Evolutionary conservation across 208 protist species (phyloP).

Genomic region (Crithidia sp.): DNA sequence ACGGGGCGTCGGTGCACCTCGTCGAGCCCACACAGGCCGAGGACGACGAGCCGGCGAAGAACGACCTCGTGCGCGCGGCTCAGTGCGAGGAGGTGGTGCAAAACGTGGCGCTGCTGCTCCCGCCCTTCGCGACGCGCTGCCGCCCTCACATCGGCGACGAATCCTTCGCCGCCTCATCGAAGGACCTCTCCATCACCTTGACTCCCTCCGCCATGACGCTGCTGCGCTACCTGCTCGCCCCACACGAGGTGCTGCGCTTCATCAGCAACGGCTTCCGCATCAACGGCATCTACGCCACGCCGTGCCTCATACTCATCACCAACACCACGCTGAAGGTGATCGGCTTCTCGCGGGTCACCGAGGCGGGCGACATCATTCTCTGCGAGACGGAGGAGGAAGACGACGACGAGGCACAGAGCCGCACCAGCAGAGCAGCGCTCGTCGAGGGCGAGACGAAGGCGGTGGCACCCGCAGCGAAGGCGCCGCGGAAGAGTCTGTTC

Average conservation of each 20-base stretch:
- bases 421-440: conserved; percentile 1
- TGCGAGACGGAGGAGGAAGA: conserved; percentile 48
- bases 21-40: not conserved
- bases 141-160: conserved; percentile 50
- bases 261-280: conserved; percentile 91
- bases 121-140: conserved; percentile 61
- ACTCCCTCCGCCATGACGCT: conserved; percentile 71
- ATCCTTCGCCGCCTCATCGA: conserved; percentile 34
- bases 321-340: conserved; percentile 69
- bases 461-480: conserved; percentile 2
- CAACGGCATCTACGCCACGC: conserved; percentile 83
- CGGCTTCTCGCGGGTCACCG: conserved; percentile 75
- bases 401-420: conserved; percentile 16
- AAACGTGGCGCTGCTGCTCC: conserved; percentile 67
- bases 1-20: not conserved
- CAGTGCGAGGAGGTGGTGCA: conserved; percentile 71
- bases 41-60: conserved; percentile 12
- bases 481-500: conserved; percentile 31
- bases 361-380: conserved; percentile 84
- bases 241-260: conserved; percentile 77
- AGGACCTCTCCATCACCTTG: conserved; percentile 52
- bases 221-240: conserved; percentile 72
- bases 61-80: conserved; percentile 44
- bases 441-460: not conserved
- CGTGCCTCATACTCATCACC: conserved; percentile 86